Percentiles rank a stretch among this genome's conserved stretches.
phyloP scores from a whole-genome alignment of 176 grass and related monocot genomes.

The Alopecurus myosuroides region DNA sequence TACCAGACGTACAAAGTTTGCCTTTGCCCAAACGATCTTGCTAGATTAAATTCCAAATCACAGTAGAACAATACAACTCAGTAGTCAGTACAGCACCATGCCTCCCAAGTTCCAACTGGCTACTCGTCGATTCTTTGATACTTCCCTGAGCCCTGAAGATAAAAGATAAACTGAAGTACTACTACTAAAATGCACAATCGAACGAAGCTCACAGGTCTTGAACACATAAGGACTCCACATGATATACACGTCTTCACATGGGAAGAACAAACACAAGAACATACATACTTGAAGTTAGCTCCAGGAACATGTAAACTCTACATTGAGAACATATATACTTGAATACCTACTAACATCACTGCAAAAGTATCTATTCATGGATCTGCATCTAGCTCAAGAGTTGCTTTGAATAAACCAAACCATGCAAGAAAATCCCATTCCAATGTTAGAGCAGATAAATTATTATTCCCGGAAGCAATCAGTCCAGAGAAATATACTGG shows the following conservation, averaged over 20 bases:
- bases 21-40: background rate
- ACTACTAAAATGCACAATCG: background rate
- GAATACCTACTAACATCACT: background rate
- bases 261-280: background rate
- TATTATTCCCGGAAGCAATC: background rate
- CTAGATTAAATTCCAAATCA: background rate
- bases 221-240: background rate
- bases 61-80: background rate
- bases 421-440: background rate
- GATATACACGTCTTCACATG: background rate
- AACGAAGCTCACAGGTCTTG: background rate
- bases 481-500: background rate
- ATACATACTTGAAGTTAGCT: background rate
- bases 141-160: background rate
- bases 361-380: background rate
- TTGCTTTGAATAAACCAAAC: background rate
- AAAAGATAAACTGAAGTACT: background rate
- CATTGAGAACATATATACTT: background rate
- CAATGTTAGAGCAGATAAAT: background rate
- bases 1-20: background rate
- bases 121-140: background rate
- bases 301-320: background rate
- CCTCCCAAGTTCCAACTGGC: background rate
- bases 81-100: background rate
- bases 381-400: background rate